Conservation (phyloP, 2,329 filamentous ascomycete species). For the Juglanconis sp. region DNA sequence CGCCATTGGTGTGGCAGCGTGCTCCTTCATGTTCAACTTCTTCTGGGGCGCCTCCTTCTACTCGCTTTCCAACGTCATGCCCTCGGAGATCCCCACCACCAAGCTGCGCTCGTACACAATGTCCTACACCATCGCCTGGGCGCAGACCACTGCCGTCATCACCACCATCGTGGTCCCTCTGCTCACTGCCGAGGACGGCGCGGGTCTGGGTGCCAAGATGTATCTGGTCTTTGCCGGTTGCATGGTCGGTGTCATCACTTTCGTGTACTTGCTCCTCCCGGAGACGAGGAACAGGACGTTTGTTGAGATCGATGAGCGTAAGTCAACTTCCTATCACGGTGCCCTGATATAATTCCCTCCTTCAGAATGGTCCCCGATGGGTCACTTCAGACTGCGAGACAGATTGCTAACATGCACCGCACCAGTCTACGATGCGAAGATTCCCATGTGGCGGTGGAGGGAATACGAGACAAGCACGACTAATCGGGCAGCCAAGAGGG, state of each 20-base stretch:
- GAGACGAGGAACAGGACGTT: slow-evolving; percentile 14
- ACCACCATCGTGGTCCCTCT: slow-evolving; percentile 36
- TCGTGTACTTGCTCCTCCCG: slow-evolving; percentile 14
- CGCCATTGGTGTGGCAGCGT: slow-evolving; percentile 27
- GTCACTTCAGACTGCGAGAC: not conserved
- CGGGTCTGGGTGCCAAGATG: slow-evolving; percentile 17
- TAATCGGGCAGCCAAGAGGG: slow-evolving; percentile 5
- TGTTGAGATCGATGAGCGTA: slow-evolving; percentile 14
- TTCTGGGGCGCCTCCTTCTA: slow-evolving; percentile 35
- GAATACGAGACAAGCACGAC: slow-evolving; percentile 6
- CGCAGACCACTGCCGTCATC: slow-evolving; percentile 34
- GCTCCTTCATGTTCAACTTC: slow-evolving; percentile 35
- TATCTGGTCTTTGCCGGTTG: slow-evolving; percentile 15
- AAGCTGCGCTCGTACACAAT: slow-evolving; percentile 24
- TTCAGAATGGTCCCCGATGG: too few relatives aligned
- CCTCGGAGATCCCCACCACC: slow-evolving; percentile 28
- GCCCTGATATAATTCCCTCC: too few relatives aligned
- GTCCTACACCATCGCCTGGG: slow-evolving; percentile 33
- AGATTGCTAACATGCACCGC: not conserved
- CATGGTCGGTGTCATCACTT: slow-evolving; percentile 11
- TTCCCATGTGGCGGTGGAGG: slow-evolving; percentile 12
- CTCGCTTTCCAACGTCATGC: slow-evolving; percentile 33
- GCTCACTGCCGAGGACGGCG: slow-evolving; percentile 23
- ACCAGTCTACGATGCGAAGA: slow-evolving; percentile 13
- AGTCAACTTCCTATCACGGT: not conserved